A percentile compares a stretch with the other conserved stretches of the same genome.
These are phyloP conservation scores for Hypoxylon sp. DNA, from an alignment of 2,329 filamentous ascomycete genomes.

Conservation along the genomic window DNA sequence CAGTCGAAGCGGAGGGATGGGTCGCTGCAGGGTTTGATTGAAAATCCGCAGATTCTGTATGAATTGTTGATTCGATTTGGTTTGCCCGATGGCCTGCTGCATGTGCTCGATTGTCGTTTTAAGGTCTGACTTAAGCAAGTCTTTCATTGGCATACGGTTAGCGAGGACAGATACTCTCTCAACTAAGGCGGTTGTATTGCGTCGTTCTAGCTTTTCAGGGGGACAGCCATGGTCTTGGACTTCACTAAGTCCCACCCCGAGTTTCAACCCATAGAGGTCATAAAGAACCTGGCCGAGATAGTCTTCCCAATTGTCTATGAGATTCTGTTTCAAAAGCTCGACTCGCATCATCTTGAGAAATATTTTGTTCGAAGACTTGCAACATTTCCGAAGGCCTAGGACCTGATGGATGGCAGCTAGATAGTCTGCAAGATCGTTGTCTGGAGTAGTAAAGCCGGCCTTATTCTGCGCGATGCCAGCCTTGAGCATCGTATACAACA, in stretches of 20 bases:
- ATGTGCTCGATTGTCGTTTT: slow-evolving; percentile 93
- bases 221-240: slow-evolving; percentile 85
- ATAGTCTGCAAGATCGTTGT: slow-evolving; percentile 83
- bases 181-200: slow-evolving; percentile 84
- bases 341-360: slow-evolving; percentile 91
- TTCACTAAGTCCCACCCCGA: slow-evolving; percentile 76
- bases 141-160: slow-evolving; percentile 88
- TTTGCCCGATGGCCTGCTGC: slow-evolving; percentile 85
- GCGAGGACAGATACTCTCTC: slow-evolving; percentile 88
- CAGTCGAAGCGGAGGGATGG: slow-evolving; percentile 85
- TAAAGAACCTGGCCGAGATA: slow-evolving; percentile 89
- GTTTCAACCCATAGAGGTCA: slow-evolving; percentile 85
- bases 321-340: slow-evolving; percentile 82
- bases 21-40: slow-evolving; percentile 83
- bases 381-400: slow-evolving; percentile 86
- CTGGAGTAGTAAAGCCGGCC: slow-evolving; percentile 74
- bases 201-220: slow-evolving; percentile 82
- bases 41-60: slow-evolving; percentile 90
- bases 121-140: slow-evolving; percentile 90
- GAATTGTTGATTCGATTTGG: slow-evolving; percentile 84
- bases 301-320: slow-evolving; percentile 85
- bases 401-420: slow-evolving; percentile 87
- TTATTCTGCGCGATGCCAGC: slow-evolving; percentile 79
- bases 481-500: slow-evolving; percentile 86
- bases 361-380: slow-evolving; percentile 86